These are phyloP conservation scores for Brassica incana DNA, from an alignment of 345 rosid species.

Conservation along the genomic window DNA sequence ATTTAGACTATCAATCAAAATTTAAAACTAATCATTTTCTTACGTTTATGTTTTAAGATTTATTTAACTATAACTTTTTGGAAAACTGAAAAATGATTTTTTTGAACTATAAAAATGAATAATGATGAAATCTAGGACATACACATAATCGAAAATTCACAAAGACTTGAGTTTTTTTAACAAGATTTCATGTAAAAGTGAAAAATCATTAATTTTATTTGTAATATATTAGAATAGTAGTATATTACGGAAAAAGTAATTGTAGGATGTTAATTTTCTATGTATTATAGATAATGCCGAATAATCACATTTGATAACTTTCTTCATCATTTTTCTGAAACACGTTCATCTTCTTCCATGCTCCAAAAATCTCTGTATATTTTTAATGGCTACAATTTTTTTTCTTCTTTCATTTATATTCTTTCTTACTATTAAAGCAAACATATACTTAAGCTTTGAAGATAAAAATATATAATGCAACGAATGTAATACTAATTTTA, in stretches of 20 bases:
- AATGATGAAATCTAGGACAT: background rate
- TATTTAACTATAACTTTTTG: background rate
- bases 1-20: background rate
- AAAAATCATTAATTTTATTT: no score
- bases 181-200: no score
- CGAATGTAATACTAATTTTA: background rate
- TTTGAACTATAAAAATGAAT: background rate
- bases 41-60: background rate
- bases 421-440: background rate
- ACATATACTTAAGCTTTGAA: no score
- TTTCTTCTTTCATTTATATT: background rate
- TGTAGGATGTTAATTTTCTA: background rate
- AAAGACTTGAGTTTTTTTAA: no score
- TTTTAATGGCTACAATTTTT: background rate
- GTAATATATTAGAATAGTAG: no score
- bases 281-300: background rate
- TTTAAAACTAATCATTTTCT: background rate
- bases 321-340: background rate
- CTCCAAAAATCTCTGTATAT: background rate
- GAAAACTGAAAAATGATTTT: background rate
- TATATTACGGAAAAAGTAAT: no score
- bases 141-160: background rate
- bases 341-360: background rate
- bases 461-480: background rate
- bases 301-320: no score